phyloP scores from a whole-genome alignment of 148 eudicot species.

The Camellia lanceoleosa region DNA sequence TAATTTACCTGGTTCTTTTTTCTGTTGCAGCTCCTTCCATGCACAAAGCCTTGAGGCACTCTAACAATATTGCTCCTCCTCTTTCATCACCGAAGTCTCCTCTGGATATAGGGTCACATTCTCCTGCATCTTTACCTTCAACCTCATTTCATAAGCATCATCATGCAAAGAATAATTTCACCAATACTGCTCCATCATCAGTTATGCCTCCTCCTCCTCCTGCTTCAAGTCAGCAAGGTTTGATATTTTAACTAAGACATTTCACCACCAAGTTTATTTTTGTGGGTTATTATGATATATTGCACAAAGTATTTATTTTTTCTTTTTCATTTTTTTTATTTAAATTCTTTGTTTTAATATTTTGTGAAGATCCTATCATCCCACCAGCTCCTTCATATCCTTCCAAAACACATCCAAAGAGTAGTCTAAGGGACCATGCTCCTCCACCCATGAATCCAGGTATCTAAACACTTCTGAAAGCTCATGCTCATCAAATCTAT shows the following conservation, averaged over 20 bases:
- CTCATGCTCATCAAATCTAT: background rate
- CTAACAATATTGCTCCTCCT: constrained; percentile 28
- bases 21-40: constrained; percentile 32
- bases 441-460: constrained; percentile 24
- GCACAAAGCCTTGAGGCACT: constrained; percentile 15
- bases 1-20: constrained; percentile 12
- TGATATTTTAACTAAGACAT: background rate
- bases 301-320: background rate
- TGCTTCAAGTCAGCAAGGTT: constrained; percentile 25
- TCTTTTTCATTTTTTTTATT: too few species aligned
- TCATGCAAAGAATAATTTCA: constrained; percentile 12
- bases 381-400: constrained; percentile 16
- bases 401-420: constrained; percentile 16
- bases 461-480: background rate
- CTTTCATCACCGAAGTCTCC: constrained; percentile 26
- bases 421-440: constrained; percentile 16
- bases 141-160: constrained; percentile 22
- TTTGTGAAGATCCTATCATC: background rate
- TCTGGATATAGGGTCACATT: constrained; percentile 7
- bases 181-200: constrained; percentile 16
- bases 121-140: constrained; percentile 45
- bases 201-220: constrained; percentile 18
- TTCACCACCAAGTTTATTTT: background rate
- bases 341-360: background rate
- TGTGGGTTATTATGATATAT: background rate